Conservation (phyloP, 2,329 filamentous ascomycete species). For the Alternaria postmessia region DNA sequence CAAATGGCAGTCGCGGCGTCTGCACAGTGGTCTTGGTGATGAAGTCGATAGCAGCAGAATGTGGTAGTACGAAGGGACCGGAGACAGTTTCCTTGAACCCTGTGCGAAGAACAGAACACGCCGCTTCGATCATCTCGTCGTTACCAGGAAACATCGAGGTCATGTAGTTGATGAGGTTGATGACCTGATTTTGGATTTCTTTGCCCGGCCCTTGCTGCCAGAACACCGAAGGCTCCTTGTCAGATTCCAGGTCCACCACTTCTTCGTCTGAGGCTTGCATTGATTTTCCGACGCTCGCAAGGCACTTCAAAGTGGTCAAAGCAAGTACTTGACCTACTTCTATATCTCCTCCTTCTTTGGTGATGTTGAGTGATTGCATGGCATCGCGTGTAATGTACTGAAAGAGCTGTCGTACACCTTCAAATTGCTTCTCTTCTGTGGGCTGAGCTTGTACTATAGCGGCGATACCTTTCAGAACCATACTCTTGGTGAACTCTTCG, state of each 20-base stretch:
- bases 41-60: slow-evolving; percentile 71
- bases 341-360: slow-evolving; percentile 43
- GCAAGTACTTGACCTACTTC: slow-evolving; percentile 56
- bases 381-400: slow-evolving; percentile 70
- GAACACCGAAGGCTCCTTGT: slow-evolving; percentile 50
- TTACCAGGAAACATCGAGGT: slow-evolving; percentile 65
- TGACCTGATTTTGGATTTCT: slow-evolving; percentile 60
- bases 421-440: slow-evolving; percentile 63
- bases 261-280: slow-evolving; percentile 73
- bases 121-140: slow-evolving; percentile 74
- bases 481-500: slow-evolving; percentile 75
- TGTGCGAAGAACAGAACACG: slow-evolving; percentile 74
- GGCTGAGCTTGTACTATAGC: slow-evolving; percentile 77
- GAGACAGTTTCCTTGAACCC: slow-evolving; percentile 78
- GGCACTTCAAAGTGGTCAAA: slow-evolving; percentile 68
- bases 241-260: slow-evolving; percentile 71
- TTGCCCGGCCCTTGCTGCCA: slow-evolving; percentile 61
- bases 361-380: slow-evolving; percentile 44
- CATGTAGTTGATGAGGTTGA: slow-evolving; percentile 60
- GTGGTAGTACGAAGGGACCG: slow-evolving; percentile 79
- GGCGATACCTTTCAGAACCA: slow-evolving; percentile 76
- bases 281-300: slow-evolving; percentile 75
- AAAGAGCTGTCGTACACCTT: slow-evolving; percentile 66
- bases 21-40: slow-evolving; percentile 66
- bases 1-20: slow-evolving; percentile 72